Evolutionary conservation across 495 filamentous ascomycete species (phyloP).

Genomic region (Penicillium bialowiezense): DNA sequence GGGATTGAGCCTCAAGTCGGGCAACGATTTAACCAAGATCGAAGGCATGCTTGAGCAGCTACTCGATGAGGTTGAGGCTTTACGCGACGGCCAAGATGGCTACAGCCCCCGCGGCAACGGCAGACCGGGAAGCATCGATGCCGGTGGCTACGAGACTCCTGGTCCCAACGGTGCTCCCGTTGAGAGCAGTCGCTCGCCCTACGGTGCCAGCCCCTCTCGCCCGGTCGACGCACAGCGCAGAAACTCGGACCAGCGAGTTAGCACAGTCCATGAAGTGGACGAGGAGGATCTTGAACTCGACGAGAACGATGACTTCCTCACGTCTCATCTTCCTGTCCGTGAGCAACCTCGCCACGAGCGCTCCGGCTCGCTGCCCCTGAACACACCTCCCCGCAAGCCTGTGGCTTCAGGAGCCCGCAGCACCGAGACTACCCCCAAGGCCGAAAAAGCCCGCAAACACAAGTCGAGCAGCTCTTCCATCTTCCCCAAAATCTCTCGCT

Average conservation of each 20-base stretch:
- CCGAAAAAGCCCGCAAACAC: slow-evolving; percentile 74
- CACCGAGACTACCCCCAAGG: slow-evolving; percentile 73
- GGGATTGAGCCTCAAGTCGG: slow-evolving; percentile 79
- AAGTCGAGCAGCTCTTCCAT: slow-evolving; percentile 86
- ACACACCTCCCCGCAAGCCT: slow-evolving; percentile 67
- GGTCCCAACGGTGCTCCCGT: slow-evolving; percentile 73
- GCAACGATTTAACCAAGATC: slow-evolving; percentile 84
- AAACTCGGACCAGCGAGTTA: slow-evolving; percentile 73
- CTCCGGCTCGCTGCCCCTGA: slow-evolving; percentile 63
- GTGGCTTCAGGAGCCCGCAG: slow-evolving; percentile 56
- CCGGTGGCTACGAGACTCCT: slow-evolving; percentile 76
- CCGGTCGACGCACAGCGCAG: slow-evolving; percentile 52
- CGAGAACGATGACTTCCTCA: slow-evolving; percentile 51
- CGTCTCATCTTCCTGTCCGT: slow-evolving; percentile 36
- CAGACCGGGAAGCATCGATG: slow-evolving; percentile 39
- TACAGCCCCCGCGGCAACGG: slow-evolving; percentile 16
- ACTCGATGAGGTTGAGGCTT: slow-evolving; percentile 82
- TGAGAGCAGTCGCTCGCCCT: slow-evolving; percentile 69
- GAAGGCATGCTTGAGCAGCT: slow-evolving; percentile 94
- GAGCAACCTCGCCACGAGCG: slow-evolving; percentile 42
- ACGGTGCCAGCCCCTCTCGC: slow-evolving; percentile 66
- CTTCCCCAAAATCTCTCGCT: slow-evolving; percentile 91
- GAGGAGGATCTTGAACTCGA: slow-evolving; percentile 60
- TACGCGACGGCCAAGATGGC: slow-evolving; percentile 62
- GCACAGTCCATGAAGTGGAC: slow-evolving; percentile 80